Evolutionary conservation across 148 eudicot species (phyloP).

Genomic region (Suaeda aralocaspica): DNA sequence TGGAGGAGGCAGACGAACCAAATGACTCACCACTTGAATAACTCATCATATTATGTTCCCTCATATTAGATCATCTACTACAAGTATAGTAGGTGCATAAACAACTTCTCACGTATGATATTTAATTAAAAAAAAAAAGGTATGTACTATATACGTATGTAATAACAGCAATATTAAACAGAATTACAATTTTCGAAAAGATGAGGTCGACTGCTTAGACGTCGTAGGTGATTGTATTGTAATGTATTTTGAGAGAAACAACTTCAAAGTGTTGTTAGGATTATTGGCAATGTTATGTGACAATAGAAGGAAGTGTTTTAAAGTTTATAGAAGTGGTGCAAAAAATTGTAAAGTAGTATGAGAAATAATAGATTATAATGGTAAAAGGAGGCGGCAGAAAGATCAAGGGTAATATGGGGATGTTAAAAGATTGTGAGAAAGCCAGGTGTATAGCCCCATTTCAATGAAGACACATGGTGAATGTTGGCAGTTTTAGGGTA

Average conservation of each 20-base stretch:
- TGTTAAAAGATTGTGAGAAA: background rate
- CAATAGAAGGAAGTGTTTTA: background rate
- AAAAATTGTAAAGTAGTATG: background rate
- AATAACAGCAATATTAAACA: too few relatives aligned
- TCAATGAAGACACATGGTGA: conserved; percentile 20
- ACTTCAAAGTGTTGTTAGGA: background rate
- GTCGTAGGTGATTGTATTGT: too few relatives aligned
- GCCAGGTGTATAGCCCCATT: conserved; percentile 21
- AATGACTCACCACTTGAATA: background rate
- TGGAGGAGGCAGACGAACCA: background rate
- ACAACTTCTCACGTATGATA: background rate
- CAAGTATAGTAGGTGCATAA: background rate
- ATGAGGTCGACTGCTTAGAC: too few relatives aligned
- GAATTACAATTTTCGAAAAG: too few relatives aligned
- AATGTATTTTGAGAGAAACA: too few relatives aligned
- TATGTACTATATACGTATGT: too few relatives aligned
- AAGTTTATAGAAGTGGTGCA: background rate
- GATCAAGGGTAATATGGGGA: background rate
- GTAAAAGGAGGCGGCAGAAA: conserved; percentile 4
- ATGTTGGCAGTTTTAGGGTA: conserved; percentile 10
- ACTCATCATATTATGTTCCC: background rate
- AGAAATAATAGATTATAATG: background rate
- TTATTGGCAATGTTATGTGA: background rate
- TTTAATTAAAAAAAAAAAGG: background rate
- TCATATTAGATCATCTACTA: background rate